Conservation (phyloP, 106 monocot species). For the Dendrobium catenatum region DNA sequence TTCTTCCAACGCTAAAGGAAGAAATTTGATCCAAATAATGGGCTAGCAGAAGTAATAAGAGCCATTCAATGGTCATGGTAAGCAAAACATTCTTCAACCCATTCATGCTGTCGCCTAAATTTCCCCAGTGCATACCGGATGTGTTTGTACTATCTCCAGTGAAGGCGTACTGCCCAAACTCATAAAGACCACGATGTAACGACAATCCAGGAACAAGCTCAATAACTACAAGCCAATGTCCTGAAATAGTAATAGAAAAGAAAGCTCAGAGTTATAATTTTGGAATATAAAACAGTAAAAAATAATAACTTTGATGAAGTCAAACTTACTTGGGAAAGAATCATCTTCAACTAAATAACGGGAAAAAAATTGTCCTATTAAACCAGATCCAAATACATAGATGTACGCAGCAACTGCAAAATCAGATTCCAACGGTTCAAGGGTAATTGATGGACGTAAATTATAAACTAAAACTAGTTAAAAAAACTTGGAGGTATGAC, state of each 20-base stretch:
- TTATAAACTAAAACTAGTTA: not conserved
- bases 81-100: constrained; percentile 63
- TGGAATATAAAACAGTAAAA: not conserved
- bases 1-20: constrained; percentile 17
- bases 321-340: constrained; percentile 41
- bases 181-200: constrained; percentile 67
- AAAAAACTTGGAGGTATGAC: not conserved
- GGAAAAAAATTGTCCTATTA: constrained; percentile 40
- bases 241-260: constrained; percentile 17
- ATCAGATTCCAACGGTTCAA: not conserved
- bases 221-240: constrained; percentile 49
- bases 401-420: constrained; percentile 48
- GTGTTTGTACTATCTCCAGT: constrained; percentile 36
- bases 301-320: not conserved
- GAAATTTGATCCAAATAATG: constrained; percentile 48
- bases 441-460: not conserved
- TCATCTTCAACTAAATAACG: constrained; percentile 31
- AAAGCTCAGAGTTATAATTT: not conserved
- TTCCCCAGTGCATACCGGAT: constrained; percentile 59
- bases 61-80: constrained; percentile 59
- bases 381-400: constrained; percentile 52
- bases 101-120: constrained; percentile 42
- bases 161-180: constrained; percentile 55
- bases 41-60: constrained; percentile 48
- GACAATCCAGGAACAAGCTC: constrained; percentile 70